A percentile compares a stretch with the other conserved stretches of the same genome.
phyloP scores from a whole-genome alignment of 495 filamentous ascomycete genomes.

The Astrocystis sublimbata region DNA sequence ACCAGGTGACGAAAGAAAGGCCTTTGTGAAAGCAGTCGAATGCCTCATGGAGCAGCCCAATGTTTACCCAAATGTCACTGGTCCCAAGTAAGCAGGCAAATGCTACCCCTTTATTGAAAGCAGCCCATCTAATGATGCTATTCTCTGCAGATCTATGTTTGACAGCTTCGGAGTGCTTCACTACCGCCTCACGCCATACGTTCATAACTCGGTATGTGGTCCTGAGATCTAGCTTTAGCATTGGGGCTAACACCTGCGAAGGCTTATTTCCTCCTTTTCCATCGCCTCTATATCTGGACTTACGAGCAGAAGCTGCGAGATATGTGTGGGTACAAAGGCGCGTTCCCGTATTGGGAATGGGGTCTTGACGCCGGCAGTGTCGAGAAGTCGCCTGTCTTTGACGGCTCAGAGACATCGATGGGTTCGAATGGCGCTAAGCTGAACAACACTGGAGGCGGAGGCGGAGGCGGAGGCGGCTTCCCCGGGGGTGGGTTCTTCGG shows the following conservation, averaged over 20 bases:
- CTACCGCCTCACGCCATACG: slow-evolving; percentile 35
- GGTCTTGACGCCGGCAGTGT: slow-evolving; percentile 38
- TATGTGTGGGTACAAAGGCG: slow-evolving; percentile 39
- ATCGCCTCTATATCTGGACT: slow-evolving; percentile 39
- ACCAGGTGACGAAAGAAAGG: slow-evolving; percentile 38
- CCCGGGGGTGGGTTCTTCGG: slow-evolving; percentile 21
- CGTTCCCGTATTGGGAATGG: slow-evolving; percentile 48
- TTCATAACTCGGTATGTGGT: slow-evolving; percentile 39
- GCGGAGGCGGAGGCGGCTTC: background rate
- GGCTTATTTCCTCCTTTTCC: slow-evolving; percentile 45
- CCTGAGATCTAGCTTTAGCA: background rate
- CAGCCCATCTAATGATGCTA: background rate
- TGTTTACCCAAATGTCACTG: slow-evolving; percentile 33
- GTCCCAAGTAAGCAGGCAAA: slow-evolving; percentile 27
- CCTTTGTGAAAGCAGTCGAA: slow-evolving; percentile 37
- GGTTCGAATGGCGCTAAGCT: slow-evolving; percentile 36
- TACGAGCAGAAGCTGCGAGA: slow-evolving; percentile 41
- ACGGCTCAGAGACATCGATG: slow-evolving; percentile 34
- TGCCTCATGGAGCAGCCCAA: slow-evolving; percentile 41
- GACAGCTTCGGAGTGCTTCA: slow-evolving; percentile 38
- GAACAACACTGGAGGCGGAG: slow-evolving; percentile 6
- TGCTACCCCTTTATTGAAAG: background rate
- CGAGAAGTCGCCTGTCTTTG: slow-evolving; percentile 38
- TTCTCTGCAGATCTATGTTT: slow-evolving; percentile 26
- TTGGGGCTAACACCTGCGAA: slow-evolving; percentile 1